Base-by-base conservation (phyloP, 331 rosid species). In the Pyrus hybrid region DNA sequence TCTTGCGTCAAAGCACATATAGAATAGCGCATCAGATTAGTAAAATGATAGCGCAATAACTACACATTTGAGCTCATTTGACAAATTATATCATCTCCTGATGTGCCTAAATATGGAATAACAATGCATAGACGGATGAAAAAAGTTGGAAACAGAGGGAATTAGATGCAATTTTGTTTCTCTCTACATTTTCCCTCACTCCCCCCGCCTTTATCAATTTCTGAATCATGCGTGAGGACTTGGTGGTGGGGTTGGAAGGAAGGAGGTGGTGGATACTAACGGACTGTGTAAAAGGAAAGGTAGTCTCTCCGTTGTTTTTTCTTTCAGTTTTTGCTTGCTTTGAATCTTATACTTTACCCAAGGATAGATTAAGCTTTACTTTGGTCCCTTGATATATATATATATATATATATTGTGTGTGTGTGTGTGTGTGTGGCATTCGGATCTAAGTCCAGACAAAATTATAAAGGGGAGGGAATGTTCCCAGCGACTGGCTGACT, bases 281-380 rank as follows among this genome's bases (percentile, higher is more conserved):
- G 81, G 32, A 62, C 63, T 77, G 81, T 75, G 78, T 72, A 82
- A 68, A 77, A 72, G 81, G 82, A 77, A 80, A 74, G 82, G 63
- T 30, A 20, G 20, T 28, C 28, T 23, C 29, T 60, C 62, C 29
- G 26, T 5, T 33, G 12, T 35, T 35, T 37, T 37, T 11, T 41
- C 13, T 79, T 32, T 60, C 5, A 1, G 11, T 35, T 29, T 33
- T n/a, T n/a, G 23, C 37, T 76, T 26, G 72, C 89, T 88, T 86
- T 83, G 93, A 88, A 86, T 88, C 86, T 81, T 84, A 86, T 86
- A 85, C 89, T 70, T 72, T 80, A 72, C 64, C 84, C 68, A 66
- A 74, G 79, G 32, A 57, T 23, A 68, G n/a, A n/a, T 11, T 41
- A 74, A 72, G 75, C 78, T 69, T 73, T 63, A 73, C 41, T 66